These are phyloP conservation scores for Hypoxylon sp. DNA, from an alignment of 2,329 filamentous ascomycete genomes.

Conservation along the genomic window DNA sequence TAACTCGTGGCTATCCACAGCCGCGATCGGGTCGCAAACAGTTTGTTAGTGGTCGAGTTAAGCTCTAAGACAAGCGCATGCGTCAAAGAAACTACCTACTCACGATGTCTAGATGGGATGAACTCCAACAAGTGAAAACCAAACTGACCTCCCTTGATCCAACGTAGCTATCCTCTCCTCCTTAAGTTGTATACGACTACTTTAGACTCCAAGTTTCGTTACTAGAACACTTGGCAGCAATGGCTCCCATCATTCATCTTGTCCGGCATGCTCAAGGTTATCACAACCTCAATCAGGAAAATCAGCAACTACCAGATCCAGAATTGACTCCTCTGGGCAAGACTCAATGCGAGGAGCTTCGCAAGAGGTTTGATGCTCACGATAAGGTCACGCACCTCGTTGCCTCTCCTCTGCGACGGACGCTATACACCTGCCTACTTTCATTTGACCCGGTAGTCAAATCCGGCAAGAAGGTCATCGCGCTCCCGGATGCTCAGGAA, in stretches of 20 bases:
- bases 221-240: slow-evolving; percentile 44
- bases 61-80: slow-evolving; percentile 23
- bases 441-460: slow-evolving; percentile 72
- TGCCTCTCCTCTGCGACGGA: slow-evolving; percentile 84
- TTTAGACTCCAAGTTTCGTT: neutral
- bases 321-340: slow-evolving; percentile 81
- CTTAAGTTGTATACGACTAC: neutral
- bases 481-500: slow-evolving; percentile 84
- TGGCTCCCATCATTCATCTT: slow-evolving; percentile 72
- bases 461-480: slow-evolving; percentile 66
- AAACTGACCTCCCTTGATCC: neutral
- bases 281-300: slow-evolving; percentile 80
- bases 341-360: slow-evolving; percentile 77
- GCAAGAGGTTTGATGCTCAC: slow-evolving; percentile 73
- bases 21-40: slow-evolving; percentile 37
- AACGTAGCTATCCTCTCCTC: neutral
- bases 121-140: slow-evolving; percentile 14
- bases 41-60: slow-evolving; percentile 25
- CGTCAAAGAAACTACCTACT: slow-evolving; percentile 13
- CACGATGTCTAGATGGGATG: slow-evolving; percentile 1
- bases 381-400: slow-evolving; percentile 76
- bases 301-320: slow-evolving; percentile 82
- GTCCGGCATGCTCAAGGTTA: slow-evolving; percentile 83
- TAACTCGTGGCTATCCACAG: slow-evolving; percentile 31
- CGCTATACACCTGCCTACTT: slow-evolving; percentile 80